A percentile compares a stretch with the other conserved stretches of the same genome.
Evolutionary conservation across 805 yeast species (phyloP).

Genomic region (Pichia kluyveri): DNA sequence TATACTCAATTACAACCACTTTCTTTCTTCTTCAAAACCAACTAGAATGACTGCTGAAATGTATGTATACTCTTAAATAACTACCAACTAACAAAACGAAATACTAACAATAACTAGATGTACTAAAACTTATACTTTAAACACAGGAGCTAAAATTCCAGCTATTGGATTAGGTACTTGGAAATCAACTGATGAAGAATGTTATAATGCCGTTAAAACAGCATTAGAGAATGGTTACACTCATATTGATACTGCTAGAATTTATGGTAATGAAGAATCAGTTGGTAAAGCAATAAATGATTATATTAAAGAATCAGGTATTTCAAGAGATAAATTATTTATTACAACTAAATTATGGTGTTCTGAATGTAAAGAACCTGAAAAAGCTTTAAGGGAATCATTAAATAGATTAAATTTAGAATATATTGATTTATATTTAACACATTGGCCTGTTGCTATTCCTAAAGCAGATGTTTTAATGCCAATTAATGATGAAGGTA

Average conservation of each 20-base stretch:
- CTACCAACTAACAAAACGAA: no score
- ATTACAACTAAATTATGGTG: constrained; percentile 67
- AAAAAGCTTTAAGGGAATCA: constrained; percentile 46
- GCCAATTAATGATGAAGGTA: constrained; percentile 21
- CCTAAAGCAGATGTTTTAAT: constrained; percentile 23
- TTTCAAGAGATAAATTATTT: constrained; percentile 55
- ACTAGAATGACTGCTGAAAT: no score
- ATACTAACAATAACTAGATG: not conserved
- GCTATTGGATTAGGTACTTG: constrained; percentile 13
- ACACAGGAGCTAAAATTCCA: constrained; percentile 13
- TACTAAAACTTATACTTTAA: not conserved
- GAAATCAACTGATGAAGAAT: constrained; percentile 30
- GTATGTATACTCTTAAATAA: no score
- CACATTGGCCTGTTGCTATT: constrained; percentile 72
- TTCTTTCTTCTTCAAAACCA: no score
- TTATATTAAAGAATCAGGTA: constrained; percentile 38
- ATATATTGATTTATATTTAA: constrained; percentile 68
- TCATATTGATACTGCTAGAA: constrained; percentile 72
- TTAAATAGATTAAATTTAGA: constrained; percentile 57
- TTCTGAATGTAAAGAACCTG: constrained; percentile 41
- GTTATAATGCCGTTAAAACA: constrained; percentile 43
- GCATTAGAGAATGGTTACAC: constrained; percentile 62
- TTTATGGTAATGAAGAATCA: constrained; percentile 55
- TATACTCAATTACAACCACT: no score
- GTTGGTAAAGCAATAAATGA: constrained; percentile 47